A percentile compares a stretch with the other conserved stretches of the same genome.
Evolutionary conservation across 257 asterid genomes (phyloP).

Genomic region (Solanum boliviense): DNA sequence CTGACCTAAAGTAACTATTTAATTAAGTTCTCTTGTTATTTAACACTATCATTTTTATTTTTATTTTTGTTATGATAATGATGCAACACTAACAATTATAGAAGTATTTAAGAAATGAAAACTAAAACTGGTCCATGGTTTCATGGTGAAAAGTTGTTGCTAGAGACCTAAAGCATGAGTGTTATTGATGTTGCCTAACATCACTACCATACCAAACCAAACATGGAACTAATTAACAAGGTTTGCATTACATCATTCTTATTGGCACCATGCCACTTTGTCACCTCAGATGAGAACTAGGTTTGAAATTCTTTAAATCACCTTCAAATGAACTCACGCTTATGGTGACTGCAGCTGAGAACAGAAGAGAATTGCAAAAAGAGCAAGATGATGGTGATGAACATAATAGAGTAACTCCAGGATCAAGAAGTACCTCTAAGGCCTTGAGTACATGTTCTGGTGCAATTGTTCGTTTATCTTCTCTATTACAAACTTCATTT

Average conservation of each 20-base stretch:
- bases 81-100: not conserved
- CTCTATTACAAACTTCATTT: slow-evolving; percentile 87
- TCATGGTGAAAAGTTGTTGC: not conserved
- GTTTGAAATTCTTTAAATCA: not conserved
- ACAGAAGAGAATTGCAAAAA: not conserved
- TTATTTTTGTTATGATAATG: not conserved
- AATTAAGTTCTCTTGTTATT: not conserved
- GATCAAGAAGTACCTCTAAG: slow-evolving; percentile 43
- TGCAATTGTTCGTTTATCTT: slow-evolving; percentile 80
- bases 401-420: not conserved
- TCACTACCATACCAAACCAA: not conserved
- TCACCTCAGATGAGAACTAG: not conserved
- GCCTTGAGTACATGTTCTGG: slow-evolving; percentile 98
- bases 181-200: not conserved
- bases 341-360: not conserved
- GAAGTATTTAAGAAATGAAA: not conserved
- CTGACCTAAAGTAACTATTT: not conserved
- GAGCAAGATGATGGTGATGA: not conserved
- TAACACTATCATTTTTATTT: not conserved
- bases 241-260: not conserved
- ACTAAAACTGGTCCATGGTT: not conserved
- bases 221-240: not conserved
- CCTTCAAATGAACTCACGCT: not conserved
- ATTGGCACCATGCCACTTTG: not conserved
- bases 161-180: not conserved